Evolutionary conservation across 345 rosid species (phyloP).

Genomic region (Hypericum perforatum): DNA sequence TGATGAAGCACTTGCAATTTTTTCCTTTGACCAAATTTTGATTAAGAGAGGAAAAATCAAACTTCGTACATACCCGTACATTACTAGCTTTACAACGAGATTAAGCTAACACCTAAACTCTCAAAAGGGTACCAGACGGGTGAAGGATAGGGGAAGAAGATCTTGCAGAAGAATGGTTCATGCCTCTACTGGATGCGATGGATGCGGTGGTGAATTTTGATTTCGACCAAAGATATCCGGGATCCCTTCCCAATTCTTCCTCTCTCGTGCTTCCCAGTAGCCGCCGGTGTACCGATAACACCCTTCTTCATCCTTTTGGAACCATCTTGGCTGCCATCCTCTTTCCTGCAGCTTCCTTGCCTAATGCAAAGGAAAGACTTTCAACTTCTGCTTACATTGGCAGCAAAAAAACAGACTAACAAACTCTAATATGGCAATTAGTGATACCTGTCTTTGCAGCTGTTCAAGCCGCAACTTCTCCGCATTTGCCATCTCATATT

Average conservation of each 20-base stretch:
- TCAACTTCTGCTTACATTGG: neutral
- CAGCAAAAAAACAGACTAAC: neutral
- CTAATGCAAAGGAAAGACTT: slow-evolving; percentile 26
- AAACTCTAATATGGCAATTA: neutral
- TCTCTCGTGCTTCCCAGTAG: slow-evolving; percentile 89
- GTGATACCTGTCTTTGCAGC: slow-evolving; percentile 85
- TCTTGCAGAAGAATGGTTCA: slow-evolving; percentile 11
- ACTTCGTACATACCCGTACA: too few species aligned
- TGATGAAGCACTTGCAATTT: too few species aligned
- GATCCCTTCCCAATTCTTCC: slow-evolving; percentile 56
- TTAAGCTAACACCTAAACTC: too few species aligned
- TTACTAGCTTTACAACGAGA: too few species aligned
- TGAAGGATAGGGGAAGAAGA: neutral
- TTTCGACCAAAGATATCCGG: slow-evolving; percentile 69
- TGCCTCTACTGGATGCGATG: slow-evolving; percentile 21
- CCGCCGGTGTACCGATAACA: slow-evolving; percentile 75
- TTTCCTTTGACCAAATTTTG: too few species aligned
- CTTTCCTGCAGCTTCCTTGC: slow-evolving; percentile 96
- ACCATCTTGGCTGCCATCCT: slow-evolving; percentile 99
- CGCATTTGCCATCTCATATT: slow-evolving; percentile 83
- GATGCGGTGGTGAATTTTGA: slow-evolving; percentile 23
- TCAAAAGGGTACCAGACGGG: too few species aligned
- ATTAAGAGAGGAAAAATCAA: too few species aligned
- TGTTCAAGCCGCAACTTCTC: slow-evolving; percentile 95
- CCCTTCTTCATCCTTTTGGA: slow-evolving; percentile 69